Percentiles rank a stretch among this genome's conserved stretches.
phyloP scores from a whole-genome alignment of 2,329 filamentous ascomycete species.

The Apiospora rasikravindrae region DNA sequence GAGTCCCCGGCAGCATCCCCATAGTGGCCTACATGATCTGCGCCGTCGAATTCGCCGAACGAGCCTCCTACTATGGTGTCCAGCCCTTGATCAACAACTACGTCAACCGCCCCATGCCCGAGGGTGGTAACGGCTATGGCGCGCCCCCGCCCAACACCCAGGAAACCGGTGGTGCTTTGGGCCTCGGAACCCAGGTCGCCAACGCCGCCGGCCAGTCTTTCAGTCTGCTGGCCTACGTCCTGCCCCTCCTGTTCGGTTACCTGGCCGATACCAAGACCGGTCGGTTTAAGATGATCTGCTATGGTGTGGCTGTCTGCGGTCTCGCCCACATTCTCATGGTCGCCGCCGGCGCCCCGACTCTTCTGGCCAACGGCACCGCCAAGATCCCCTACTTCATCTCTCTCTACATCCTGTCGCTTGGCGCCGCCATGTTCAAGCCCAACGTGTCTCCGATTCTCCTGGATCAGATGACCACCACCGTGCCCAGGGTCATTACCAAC shows the following conservation, averaged over 20 bases:
- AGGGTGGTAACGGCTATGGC: constrained; percentile 52
- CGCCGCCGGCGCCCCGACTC: constrained; percentile 56
- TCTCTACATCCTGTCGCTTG: constrained; percentile 55
- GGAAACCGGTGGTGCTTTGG: constrained; percentile 62
- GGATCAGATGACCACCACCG: constrained; percentile 66
- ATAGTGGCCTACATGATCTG: constrained; percentile 61
- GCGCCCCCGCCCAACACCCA: constrained; percentile 47
- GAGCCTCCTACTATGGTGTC: constrained; percentile 65
- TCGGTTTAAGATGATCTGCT: constrained; percentile 74
- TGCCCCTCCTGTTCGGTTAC: constrained; percentile 61
- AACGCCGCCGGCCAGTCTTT: constrained; percentile 60
- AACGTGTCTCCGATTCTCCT: constrained; percentile 73
- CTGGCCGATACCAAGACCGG: constrained; percentile 72
- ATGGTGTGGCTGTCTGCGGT: constrained; percentile 70
- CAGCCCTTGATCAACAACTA: constrained; percentile 63
- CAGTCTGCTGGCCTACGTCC: constrained; percentile 60
- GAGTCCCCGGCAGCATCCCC: constrained; percentile 56
- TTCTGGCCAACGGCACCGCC: constrained; percentile 51
- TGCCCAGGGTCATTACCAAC: constrained; percentile 56
- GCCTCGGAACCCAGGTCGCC: constrained; percentile 59
- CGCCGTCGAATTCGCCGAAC: constrained; percentile 64
- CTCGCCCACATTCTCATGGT: constrained; percentile 73
- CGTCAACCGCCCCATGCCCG: constrained; percentile 64
- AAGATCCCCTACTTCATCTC: constrained; percentile 62
- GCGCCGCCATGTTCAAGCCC: constrained; percentile 72